Percentiles rank a stretch among this genome's conserved stretches.
These are phyloP conservation scores for Thraustochytrium striatum DNA, from an alignment of 352 stramenopile species.

Conservation along the genomic window DNA sequence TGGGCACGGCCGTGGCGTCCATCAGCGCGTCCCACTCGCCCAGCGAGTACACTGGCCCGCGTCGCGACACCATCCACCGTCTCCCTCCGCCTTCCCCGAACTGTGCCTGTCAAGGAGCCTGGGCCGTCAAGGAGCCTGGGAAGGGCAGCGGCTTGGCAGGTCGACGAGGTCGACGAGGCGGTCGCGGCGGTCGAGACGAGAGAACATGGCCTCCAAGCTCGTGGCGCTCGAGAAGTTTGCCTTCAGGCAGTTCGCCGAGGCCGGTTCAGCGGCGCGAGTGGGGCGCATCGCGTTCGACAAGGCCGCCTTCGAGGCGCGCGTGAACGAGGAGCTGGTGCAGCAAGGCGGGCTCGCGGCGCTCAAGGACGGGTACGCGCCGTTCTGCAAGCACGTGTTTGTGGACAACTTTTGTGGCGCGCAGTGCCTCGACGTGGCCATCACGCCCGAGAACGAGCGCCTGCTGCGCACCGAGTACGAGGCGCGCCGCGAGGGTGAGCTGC, in stretches of 20 bases:
- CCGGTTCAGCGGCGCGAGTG: not conserved
- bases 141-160: not conserved
- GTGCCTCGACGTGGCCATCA: slow-evolving; percentile 71
- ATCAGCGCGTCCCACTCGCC: no score
- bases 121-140: no score
- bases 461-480: slow-evolving; percentile 88
- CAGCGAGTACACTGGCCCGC: no score
- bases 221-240: slow-evolving; percentile 44
- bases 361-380: slow-evolving; percentile 83
- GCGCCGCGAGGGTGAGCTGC: slow-evolving; percentile 84
- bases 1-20: no score
- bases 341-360: slow-evolving; percentile 43
- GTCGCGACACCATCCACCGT: no score
- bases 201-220: not conserved
- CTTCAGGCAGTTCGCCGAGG: slow-evolving; percentile 20
- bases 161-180: not conserved
- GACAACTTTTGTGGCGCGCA: slow-evolving; percentile 81
- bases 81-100: no score
- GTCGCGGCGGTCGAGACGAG: not conserved
- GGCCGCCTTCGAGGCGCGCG: not conserved
- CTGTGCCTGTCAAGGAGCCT: no score
- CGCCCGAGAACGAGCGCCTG: slow-evolving; percentile 82
- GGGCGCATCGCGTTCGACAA: slow-evolving; percentile 24
- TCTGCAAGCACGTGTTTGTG: slow-evolving; percentile 98
- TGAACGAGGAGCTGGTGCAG: slow-evolving; percentile 41